Base-by-base conservation (phyloP, 805 yeast species). In the Yamadazyma takamatsuzukensis region DNA sequence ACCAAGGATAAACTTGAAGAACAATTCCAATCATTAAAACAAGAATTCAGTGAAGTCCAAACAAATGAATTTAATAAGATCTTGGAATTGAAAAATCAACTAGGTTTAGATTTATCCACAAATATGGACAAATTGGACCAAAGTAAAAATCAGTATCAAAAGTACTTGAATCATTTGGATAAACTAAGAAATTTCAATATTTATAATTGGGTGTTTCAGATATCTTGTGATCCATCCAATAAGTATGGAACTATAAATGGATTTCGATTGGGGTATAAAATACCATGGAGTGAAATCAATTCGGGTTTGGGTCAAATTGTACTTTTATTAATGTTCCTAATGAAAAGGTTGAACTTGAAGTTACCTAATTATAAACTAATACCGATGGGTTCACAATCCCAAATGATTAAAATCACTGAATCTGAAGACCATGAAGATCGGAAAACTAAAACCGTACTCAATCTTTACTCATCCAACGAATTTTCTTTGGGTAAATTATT, bases 261-360 rank as follows among this genome's bases (percentile, higher is more conserved):
- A 0, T 66, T 86, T 16, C 60, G 96, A 36, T 54, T 90, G n/a
- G 97, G 97, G 0, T 56, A 63, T 33, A 73, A 70, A 39, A 84
- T 89, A 0, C 82, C 94, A 2, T 87, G 95, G 95, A 76, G 85
- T 34, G 97, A 89, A 47, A 80, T 87, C 26, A 89, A 88, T 51
- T 93, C 94, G 2, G 96, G 95, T 0, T 59, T 89, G 47, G 97
- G 97, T 0, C 96, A 89, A 44, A 61, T 89, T 2, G 73, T 85
- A 2, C 59, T 87, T 9, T 56, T 90, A 13, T 52, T 89, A 18
- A 70, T 80, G 0, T 84, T 90, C 1, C 68, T 88, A 3, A 57
- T 74, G 1, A 62, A 74, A 9, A 66, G 80, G 27, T 63, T 87
- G 18, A 66, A 74, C 6, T 54, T 86, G 16, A 67, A 68, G 19